These are phyloP conservation scores for Pichia ethanolica DNA, from an alignment of 805 yeast species.

Conservation along the genomic window DNA sequence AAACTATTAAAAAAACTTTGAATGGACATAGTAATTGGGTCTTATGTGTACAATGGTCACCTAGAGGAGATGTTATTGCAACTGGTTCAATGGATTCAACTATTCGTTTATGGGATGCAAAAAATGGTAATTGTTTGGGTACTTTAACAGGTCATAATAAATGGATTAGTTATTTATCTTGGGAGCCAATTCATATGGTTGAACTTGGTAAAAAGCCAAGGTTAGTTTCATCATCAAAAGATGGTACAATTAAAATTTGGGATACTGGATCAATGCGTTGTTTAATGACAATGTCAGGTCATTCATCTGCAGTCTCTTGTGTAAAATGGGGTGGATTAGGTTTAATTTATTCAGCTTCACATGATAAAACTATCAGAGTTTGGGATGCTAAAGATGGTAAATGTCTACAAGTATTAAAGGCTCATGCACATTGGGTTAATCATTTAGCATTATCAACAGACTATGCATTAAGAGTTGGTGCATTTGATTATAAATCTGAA, in stretches of 20 bases:
- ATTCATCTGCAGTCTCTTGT: constrained; percentile 82
- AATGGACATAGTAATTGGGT: constrained; percentile 93
- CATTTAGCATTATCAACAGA: constrained; percentile 90
- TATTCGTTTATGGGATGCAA: constrained; percentile 79
- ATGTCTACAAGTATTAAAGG: constrained; percentile 67
- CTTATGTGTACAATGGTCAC: constrained; percentile 83
- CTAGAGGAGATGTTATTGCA: constrained; percentile 84
- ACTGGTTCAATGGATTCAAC: constrained; percentile 96
- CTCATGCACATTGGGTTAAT: constrained; percentile 98
- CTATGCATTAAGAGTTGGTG: constrained; percentile 77
- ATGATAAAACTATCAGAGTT: constrained; percentile 86
- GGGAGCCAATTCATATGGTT: constrained; percentile 91
- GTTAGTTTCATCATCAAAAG: constrained; percentile 84
- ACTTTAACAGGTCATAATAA: constrained; percentile 76
- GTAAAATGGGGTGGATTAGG: constrained; percentile 96
- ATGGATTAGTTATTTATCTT: constrained; percentile 81
- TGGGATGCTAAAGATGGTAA: constrained; percentile 83
- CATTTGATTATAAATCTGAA: constrained; percentile 66
- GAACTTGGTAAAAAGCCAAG: constrained; percentile 59
- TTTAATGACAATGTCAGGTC: constrained; percentile 72
- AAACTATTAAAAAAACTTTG: constrained; percentile 77
- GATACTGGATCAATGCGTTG: constrained; percentile 66
- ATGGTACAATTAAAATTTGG: constrained; percentile 86
- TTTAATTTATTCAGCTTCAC: constrained; percentile 83
- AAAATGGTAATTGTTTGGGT: constrained; percentile 58